These are phyloP conservation scores for Stachybotrys chartarum DNA, from an alignment of 2,329 filamentous ascomycete species.

Conservation along the genomic window DNA sequence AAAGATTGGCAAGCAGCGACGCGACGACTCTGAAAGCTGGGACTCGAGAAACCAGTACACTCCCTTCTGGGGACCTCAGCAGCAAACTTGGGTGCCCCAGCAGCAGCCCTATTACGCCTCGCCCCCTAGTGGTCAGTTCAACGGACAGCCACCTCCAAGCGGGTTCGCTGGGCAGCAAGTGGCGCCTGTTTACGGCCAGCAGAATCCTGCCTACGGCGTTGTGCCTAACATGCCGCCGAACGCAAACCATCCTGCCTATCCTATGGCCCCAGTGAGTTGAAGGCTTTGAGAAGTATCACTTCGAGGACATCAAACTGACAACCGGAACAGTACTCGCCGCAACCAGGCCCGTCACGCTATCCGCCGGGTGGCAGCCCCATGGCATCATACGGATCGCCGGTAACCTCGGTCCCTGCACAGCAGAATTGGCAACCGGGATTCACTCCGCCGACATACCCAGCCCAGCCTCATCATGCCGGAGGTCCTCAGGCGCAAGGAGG, in stretches of 20 bases:
- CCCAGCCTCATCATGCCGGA: conserved; percentile 13
- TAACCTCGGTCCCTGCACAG: conserved; percentile 19
- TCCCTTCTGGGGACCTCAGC: conserved; percentile 55
- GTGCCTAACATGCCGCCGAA: conserved; percentile 36
- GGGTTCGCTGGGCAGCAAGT: conserved; percentile 37
- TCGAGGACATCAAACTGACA: conserved; percentile 7
- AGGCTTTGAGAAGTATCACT: conserved; percentile 1
- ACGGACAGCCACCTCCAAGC: conserved; percentile 35
- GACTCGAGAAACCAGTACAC: conserved; percentile 63
- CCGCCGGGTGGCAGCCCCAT: conserved; percentile 26
- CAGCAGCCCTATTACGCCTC: conserved; percentile 43
- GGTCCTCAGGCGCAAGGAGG: conserved; percentile 17
- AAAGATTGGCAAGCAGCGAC: conserved; percentile 55
- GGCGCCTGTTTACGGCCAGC: conserved; percentile 33
- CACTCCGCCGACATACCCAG: conserved; percentile 22
- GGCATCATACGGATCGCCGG: conserved; percentile 27
- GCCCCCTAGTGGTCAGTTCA: conserved; percentile 32
- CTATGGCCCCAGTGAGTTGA: conserved; percentile 36
- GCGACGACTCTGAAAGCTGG: conserved; percentile 58
- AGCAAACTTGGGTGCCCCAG: conserved; percentile 49
- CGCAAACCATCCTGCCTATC: conserved; percentile 38
- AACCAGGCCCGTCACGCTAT: conserved; percentile 22
- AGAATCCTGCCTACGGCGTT: conserved; percentile 34
- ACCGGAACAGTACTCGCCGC: conserved; percentile 10
- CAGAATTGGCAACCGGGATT: conserved; percentile 29